These are phyloP conservation scores for Batkoa obscura DNA, from an alignment of 371 early-diverging fungal species.

Conservation along the genomic window DNA sequence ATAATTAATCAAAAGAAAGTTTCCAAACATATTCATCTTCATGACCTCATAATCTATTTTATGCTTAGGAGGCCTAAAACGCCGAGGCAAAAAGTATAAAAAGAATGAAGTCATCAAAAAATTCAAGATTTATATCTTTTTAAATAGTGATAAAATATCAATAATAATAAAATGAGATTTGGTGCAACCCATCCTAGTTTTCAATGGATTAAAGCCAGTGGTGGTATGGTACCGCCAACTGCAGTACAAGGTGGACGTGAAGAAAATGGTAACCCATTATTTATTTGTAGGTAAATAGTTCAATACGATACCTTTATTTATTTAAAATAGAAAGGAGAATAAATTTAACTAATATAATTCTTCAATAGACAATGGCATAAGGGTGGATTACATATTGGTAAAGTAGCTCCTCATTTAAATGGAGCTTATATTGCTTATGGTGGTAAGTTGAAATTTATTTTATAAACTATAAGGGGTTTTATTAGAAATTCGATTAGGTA, in stretches of 20 bases:
- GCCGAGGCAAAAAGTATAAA: no score
- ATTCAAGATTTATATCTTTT: no score
- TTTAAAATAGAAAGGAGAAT: no score
- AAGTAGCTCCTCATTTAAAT: slow-evolving; percentile 17
- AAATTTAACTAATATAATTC: no score
- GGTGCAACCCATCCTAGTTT: neutral
- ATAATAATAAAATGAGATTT: no score
- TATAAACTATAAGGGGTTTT: neutral
- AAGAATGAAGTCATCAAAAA: no score
- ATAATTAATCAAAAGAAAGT: no score
- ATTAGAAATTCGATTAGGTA: neutral
- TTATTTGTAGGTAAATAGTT: neutral
- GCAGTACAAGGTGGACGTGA: slow-evolving; percentile 10
- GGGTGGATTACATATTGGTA: slow-evolving; percentile 27
- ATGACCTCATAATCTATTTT: no score
- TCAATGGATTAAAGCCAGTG: slow-evolving; percentile 2
- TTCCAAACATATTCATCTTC: no score
- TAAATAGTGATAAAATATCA: no score
- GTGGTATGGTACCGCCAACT: slow-evolving; percentile 6
- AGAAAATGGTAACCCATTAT: slow-evolving; percentile 6
- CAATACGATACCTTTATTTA: no score
- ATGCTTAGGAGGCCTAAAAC: no score
- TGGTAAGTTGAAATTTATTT: slow-evolving; percentile 7
- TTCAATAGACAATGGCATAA: slow-evolving; percentile 5
- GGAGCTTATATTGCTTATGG: slow-evolving; percentile 22